A percentile compares a stretch with the other conserved stretches of the same genome.
Evolutionary conservation across 2,329 filamentous ascomycete genomes (phyloP).

Genomic region (Verticillium isaacii): DNA sequence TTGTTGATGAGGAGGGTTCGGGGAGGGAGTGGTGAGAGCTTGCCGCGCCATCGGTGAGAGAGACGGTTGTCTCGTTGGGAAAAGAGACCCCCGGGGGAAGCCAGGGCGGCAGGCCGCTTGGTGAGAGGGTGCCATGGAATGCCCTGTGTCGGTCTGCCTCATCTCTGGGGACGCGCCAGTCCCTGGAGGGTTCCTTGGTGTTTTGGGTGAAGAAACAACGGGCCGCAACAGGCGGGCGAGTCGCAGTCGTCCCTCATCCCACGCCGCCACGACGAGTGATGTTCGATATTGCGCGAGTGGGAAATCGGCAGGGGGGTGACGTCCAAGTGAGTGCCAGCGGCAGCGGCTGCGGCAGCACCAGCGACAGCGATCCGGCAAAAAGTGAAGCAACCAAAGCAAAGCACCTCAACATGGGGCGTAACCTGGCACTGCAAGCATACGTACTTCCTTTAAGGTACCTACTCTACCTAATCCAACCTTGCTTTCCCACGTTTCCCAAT

Average conservation of each 20-base stretch:
- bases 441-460: no score
- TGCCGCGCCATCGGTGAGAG: not conserved
- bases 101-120: no score
- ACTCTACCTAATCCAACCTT: not conserved
- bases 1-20: not conserved
- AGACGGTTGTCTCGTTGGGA: not conserved
- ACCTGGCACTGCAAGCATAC: not conserved
- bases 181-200: not conserved
- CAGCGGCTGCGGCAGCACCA: not conserved
- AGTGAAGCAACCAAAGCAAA: not conserved
- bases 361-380: not conserved
- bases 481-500: not conserved
- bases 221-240: not conserved
- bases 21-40: not conserved
- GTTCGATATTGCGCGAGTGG: no score
- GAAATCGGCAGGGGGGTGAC: no score
- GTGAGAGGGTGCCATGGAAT: not conserved
- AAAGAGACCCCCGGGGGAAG: not conserved
- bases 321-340: not conserved
- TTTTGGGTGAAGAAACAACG: not conserved
- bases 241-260: not conserved
- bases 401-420: not conserved
- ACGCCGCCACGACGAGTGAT: not conserved
- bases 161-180: not conserved
- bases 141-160: not conserved